Evolutionary conservation across 805 yeast genomes (phyloP).

Genomic region (Candida nemodendra): DNA sequence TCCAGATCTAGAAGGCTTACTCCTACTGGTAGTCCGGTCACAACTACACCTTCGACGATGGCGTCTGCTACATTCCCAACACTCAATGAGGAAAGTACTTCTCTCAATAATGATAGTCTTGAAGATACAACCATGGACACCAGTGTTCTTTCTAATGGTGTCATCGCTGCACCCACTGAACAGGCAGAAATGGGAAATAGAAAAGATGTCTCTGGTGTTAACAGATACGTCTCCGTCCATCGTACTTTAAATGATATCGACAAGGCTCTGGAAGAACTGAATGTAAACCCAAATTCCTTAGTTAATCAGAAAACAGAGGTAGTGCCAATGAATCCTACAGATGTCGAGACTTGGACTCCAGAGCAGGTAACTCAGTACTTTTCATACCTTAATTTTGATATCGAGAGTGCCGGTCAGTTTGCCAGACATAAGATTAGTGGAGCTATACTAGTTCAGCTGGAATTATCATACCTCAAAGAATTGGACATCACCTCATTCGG

Average conservation of each 20-base stretch:
- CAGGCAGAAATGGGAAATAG: conserved; percentile 4
- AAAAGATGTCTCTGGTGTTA: conserved; percentile 1
- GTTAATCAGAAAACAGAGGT: background rate
- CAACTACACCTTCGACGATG: conserved; percentile 14
- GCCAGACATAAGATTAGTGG: conserved; percentile 89
- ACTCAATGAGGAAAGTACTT: conserved; percentile 7
- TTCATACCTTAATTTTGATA: conserved; percentile 68
- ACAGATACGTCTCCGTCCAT: conserved; percentile 41
- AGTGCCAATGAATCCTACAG: conserved; percentile 40
- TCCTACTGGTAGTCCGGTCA: conserved; percentile 28
- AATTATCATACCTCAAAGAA: conserved; percentile 83
- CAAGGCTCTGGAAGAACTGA: conserved; percentile 64
- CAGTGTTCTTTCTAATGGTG: conserved; percentile 5
- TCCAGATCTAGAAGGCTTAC: conserved; percentile 57
- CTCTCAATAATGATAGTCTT: conserved; percentile 6
- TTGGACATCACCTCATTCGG: conserved; percentile 92
- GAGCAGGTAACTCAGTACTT: conserved; percentile 82
- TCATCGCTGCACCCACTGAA: conserved; percentile 4
- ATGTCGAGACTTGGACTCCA: conserved; percentile 74
- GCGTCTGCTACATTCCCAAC: conserved; percentile 9
- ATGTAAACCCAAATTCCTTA: conserved; percentile 19
- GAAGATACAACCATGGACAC: conserved; percentile 14
- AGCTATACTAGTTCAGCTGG: conserved; percentile 77
- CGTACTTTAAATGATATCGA: conserved; percentile 70
- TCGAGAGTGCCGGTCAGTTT: conserved; percentile 73